Evolutionary conservation across 2,329 filamentous ascomycete species (phyloP).

Genomic region (Fusarium sp.): DNA sequence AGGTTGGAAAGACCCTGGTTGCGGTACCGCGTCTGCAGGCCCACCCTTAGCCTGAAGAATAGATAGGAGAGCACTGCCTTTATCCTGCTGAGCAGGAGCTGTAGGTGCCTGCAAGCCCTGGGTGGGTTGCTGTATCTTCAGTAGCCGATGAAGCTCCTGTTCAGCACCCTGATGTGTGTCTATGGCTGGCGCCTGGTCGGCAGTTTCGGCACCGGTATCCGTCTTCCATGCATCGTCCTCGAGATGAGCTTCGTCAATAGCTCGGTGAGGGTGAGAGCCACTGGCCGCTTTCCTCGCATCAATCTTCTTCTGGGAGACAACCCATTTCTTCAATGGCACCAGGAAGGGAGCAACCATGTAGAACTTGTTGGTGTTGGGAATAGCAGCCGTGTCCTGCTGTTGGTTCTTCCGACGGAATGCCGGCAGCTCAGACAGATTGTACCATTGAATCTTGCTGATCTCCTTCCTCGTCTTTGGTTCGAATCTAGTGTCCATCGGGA

Average conservation of each 20-base stretch:
- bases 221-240: constrained; percentile 67
- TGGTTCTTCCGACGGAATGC: constrained; percentile 76
- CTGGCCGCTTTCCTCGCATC: constrained; percentile 61
- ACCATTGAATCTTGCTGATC: constrained; percentile 97
- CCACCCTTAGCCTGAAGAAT: constrained; percentile 55
- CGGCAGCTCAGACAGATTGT: constrained; percentile 85
- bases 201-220: constrained; percentile 45
- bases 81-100: constrained; percentile 49
- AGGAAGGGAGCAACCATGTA: constrained; percentile 98
- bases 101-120: constrained; percentile 55
- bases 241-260: constrained; percentile 63
- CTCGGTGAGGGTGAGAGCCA: constrained; percentile 52
- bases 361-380: constrained; percentile 80
- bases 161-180: constrained; percentile 61
- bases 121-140: constrained; percentile 63
- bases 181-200: constrained; percentile 50
- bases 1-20: constrained; percentile 46
- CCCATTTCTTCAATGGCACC: constrained; percentile 85
- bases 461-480: constrained; percentile 93
- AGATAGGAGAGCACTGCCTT: constrained; percentile 61
- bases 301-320: constrained; percentile 80
- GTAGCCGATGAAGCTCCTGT: constrained; percentile 60
- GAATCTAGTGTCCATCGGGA: constrained; percentile 87
- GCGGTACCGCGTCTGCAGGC: constrained; percentile 22
- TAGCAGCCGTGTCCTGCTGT: constrained; percentile 61